Evolutionary conservation across 371 early-diverging fungal species (phyloP), one percentile per base, ranked within the genome.

Genomic region (Capillidium rhysosporum): DNA sequence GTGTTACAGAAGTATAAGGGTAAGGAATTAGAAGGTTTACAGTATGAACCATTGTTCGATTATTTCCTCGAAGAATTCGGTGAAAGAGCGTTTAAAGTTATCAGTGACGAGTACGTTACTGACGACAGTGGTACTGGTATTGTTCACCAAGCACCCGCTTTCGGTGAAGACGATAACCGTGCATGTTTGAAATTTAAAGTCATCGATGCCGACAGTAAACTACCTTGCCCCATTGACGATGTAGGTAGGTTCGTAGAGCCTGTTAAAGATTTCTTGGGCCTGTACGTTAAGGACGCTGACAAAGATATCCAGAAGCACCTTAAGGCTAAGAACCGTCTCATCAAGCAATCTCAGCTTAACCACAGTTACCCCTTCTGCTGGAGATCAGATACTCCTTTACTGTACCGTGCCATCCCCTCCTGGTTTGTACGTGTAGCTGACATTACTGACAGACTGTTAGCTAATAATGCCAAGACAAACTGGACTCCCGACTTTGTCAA

Each of bases 81-180:
- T 64, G 80, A 74, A 48, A 77, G 75, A 31, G 95, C 84, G 40
- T 99, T 89, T 77, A 76, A 79, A 60, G 84, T 99, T 49, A 63
- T 92, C 57, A 67, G 73, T 41, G 99, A 98, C 62, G 74, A 67
- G 23, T 99, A 97, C 65, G 98, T 99, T 45, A 88, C 92, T 29
- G 89, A 92, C 57, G 84, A 83, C 54, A 84, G 82, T 58, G 99
- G 99, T 77, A 99, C 99, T 18, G 99, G 99, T 62, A 86, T 99
- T 66, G 99, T 99, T 18, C 99, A 99, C 71, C 86, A 87, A 61
- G 93, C 99, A 16, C 99, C 99, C 31, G 99, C 88, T 18, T 99
- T 98, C 79, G 99, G 99, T 75, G 99, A 98, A 69, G 99, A 99
- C 76, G 99, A 99, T 84, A 91, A 90, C 77, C 89, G 98, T 55